Percentiles rank a stretch among this genome's conserved stretches.
Evolutionary conservation across 345 rosid genomes (phyloP).

Genomic region (Combretum micranthum): DNA sequence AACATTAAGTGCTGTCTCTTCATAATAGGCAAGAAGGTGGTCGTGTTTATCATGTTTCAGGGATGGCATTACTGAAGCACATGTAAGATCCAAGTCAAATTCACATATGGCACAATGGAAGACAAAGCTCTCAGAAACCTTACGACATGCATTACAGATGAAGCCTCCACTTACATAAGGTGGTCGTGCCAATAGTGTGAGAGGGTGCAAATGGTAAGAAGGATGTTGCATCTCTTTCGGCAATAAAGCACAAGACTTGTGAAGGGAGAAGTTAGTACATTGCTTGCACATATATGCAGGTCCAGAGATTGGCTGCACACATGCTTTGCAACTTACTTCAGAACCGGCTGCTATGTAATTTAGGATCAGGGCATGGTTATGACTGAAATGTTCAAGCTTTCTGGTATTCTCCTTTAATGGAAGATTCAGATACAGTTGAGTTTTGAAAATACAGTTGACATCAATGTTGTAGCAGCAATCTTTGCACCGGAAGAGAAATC

Average conservation of each 20-base stretch:
- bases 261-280: conserved; percentile 4
- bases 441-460: conserved; percentile 5
- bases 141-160: conserved; percentile 4
- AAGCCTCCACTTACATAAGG: background rate
- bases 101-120: conserved; percentile 1
- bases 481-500: conserved; percentile 12
- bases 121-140: too few species aligned
- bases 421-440: background rate
- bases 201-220: conserved; percentile 3
- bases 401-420: background rate
- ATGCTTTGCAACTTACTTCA: conserved; percentile 1
- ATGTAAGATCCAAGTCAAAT: conserved; percentile 2
- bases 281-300: conserved; percentile 9
- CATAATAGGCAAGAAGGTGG: conserved; percentile 5
- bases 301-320: background rate
- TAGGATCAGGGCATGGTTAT: background rate
- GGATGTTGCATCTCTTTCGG: conserved; percentile 9
- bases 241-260: conserved; percentile 7
- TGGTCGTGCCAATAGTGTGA: background rate
- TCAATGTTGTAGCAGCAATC: conserved; percentile 15
- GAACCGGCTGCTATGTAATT: background rate
- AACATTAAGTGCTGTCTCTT: background rate
- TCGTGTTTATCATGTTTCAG: conserved; percentile 5
- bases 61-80: background rate
- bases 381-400: conserved; percentile 9